Conservation (phyloP, 1,284 basidiomycete species). For the Irpex sp. region DNA sequence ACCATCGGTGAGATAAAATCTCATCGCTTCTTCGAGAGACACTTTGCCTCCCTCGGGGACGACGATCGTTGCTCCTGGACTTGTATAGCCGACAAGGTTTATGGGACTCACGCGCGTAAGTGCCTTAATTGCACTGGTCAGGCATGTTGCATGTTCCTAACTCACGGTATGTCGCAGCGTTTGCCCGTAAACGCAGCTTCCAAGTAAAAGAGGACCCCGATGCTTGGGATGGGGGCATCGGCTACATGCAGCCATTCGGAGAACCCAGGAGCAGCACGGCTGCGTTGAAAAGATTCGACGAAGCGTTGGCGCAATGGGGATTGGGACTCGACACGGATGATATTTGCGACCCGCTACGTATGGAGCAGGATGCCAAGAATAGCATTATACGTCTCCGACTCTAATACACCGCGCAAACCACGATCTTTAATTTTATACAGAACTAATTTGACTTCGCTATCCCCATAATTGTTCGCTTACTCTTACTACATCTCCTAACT, state of each 20-base stretch:
- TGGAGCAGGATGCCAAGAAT: background rate
- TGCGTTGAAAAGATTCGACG: background rate
- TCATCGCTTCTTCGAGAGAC: background rate
- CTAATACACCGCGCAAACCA: background rate
- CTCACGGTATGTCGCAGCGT: background rate
- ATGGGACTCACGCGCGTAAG: background rate
- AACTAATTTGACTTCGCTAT: background rate
- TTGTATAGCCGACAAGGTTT: background rate
- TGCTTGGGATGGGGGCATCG: background rate
- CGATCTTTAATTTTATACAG: background rate
- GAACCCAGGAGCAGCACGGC: too few relatives aligned
- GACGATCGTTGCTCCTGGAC: background rate
- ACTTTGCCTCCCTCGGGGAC: background rate
- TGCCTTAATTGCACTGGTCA: background rate
- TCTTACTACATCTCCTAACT: slow-evolving; percentile 57
- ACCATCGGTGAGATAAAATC: background rate
- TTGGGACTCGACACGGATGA: slow-evolving; percentile 5
- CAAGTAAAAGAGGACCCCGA: background rate
- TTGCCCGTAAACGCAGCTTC: background rate
- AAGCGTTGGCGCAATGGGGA: slow-evolving; percentile 2
- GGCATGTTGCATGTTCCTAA: too few relatives aligned
- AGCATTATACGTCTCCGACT: background rate
- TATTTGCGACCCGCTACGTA: background rate
- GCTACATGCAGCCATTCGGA: too few relatives aligned
- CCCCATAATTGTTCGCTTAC: slow-evolving; percentile 24